A percentile compares a stretch with the other conserved stretches of the same genome.
phyloP scores from a whole-genome alignment of 2,329 filamentous ascomycete genomes.

The Fusarium ramigenum region DNA sequence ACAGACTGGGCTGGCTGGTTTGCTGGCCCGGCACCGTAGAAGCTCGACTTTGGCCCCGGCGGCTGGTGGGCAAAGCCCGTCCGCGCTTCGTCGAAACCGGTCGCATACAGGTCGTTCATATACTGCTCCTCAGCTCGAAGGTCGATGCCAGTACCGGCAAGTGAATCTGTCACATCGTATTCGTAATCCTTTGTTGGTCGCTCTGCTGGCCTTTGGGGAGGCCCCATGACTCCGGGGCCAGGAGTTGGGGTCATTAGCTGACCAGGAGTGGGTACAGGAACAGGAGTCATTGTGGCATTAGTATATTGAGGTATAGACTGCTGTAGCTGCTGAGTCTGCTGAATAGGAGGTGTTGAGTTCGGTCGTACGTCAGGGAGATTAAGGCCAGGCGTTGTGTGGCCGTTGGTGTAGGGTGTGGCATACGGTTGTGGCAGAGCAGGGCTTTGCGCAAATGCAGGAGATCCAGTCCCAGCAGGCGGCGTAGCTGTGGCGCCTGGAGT shows the following conservation, averaged over 20 bases:
- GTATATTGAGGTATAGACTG: conserved; percentile 42
- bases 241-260: conserved; percentile 39
- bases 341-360: conserved; percentile 46
- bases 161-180: conserved; percentile 83
- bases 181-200: conserved; percentile 68
- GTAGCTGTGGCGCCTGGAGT: conserved; percentile 55
- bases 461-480: conserved; percentile 49
- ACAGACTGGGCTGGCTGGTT: conserved; percentile 67
- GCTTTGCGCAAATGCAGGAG: conserved; percentile 50
- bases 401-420: conserved; percentile 52
- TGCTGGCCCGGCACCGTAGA: conserved; percentile 72
- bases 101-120: conserved; percentile 73
- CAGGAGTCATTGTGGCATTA: conserved; percentile 36
- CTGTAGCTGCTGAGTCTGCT: conserved; percentile 44
- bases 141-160: conserved; percentile 87
- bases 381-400: conserved; percentile 48
- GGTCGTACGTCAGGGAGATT: conserved; percentile 49
- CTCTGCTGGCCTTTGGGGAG: conserved; percentile 69
- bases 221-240: conserved; percentile 59
- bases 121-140: conserved; percentile 86
- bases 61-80: conserved; percentile 62
- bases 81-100: conserved; percentile 59
- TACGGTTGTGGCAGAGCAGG: conserved; percentile 47
- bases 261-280: conserved; percentile 39
- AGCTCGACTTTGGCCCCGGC: conserved; percentile 63